Evolutionary conservation across 306 rosid genomes (phyloP), one percentile per base, ranked within the genome.

Genomic region (Cucumis melo): DNA sequence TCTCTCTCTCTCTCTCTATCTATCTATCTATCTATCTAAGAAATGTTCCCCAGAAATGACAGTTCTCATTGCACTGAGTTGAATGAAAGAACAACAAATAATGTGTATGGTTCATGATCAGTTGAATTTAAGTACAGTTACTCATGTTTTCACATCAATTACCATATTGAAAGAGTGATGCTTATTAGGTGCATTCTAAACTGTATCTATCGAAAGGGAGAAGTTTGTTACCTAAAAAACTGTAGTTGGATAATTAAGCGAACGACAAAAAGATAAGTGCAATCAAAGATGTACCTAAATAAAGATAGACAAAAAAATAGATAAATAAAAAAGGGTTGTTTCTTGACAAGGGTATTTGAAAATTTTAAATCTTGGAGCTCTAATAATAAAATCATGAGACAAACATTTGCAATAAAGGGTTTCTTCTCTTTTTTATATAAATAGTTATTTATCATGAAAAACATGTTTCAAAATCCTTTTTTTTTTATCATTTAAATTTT

Each of bases 1-100:
- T 62, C 80, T 46, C 86, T 64, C 70, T 66, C 53, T 23, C 81
- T 77, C 79, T 29, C 83, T 27, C 29, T 27, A 1, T 27, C 29
- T 27, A 27, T 27, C 29, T 27, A 27, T 27, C 83, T 78, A 32
- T 32, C 78, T 51, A 15, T 51, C 56, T 51, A 16, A 51, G 7
- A 39, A 39, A 41, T 66, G 54, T 41, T 14, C 19, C 53, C 38
- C 50, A 5, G 4, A 67, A 20, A 62, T 32, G 5, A 62, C 67
- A 23, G 67, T 62, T 62, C 6, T 29, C 67, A 32, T 15, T 42
- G 20, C 68, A 62, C 5, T 7, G 1, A 60, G 70, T 8, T 61
- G 10, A 46, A 29, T 29, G 39, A 4, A 19, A 32, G 1, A 32
- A 27, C 39, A 29, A 60, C 12, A 42, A 46, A 46, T 46, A 46